Evolutionary conservation across 805 yeast species (phyloP).

Genomic region (Tanozyma kutaoensis): DNA sequence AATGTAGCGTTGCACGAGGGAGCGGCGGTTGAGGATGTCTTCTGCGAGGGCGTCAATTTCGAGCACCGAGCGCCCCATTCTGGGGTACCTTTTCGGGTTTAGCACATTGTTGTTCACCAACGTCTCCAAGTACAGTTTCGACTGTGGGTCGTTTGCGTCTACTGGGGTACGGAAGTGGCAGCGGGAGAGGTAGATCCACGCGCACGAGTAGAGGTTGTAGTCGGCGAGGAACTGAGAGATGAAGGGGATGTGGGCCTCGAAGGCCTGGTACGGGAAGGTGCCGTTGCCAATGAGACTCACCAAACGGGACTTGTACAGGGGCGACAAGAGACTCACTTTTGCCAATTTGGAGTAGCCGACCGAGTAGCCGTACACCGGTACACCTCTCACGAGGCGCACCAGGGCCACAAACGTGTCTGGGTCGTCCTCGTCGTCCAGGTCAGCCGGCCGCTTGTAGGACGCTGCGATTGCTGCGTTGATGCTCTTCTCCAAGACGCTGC

Average conservation of each 20-base stretch:
- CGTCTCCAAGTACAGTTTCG: not conserved
- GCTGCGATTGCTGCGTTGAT: conserved; percentile 31
- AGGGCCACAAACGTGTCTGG: conserved; percentile 34
- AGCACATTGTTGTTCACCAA: not conserved
- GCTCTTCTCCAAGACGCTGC: conserved; percentile 5
- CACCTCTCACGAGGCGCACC: conserved; percentile 54
- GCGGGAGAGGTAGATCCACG: conserved; percentile 44
- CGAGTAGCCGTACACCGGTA: conserved; percentile 77
- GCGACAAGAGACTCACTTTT: conserved; percentile 57
- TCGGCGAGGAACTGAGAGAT: conserved; percentile 70
- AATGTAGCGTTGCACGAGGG: conserved; percentile 28
- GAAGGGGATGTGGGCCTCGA: conserved; percentile 74
- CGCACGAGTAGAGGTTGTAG: conserved; percentile 74
- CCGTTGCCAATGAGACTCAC: conserved; percentile 3
- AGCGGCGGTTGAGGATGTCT: conserved; percentile 44
- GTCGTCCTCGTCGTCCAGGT: conserved; percentile 4
- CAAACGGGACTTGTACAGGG: conserved; percentile 42
- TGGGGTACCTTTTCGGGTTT: conserved; percentile 14
- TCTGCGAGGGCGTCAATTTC: conserved; percentile 62
- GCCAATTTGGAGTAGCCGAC: conserved; percentile 50
- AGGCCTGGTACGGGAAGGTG: conserved; percentile 8
- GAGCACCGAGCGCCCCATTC: conserved; percentile 50
- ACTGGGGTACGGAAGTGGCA: conserved; percentile 49
- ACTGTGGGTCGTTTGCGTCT: too few species aligned
- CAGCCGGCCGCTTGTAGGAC: conserved; percentile 19